Base-by-base conservation (phyloP, 2,329 filamentous ascomycete species). In the Ramularia collo-cygni region DNA sequence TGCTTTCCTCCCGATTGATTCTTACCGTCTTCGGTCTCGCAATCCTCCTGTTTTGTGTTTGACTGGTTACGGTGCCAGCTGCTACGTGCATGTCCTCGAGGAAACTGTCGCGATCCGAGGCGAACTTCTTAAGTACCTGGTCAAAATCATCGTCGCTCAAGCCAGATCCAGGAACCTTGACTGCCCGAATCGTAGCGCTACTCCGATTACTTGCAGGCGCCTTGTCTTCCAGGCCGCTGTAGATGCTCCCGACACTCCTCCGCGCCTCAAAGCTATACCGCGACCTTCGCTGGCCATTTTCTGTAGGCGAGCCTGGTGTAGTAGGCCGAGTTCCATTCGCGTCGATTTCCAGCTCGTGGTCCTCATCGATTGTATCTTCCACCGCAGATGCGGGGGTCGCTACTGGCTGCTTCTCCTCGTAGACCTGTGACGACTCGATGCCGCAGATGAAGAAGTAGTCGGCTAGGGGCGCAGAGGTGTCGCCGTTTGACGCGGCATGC, bases 41-140 rank as follows among this genome's bases (percentile, higher is more conserved):
- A 10, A 10, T 10, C 70, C 48, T 42, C 35, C 50, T 53, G 17
- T 78, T 42, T 81, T 56, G 71, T 13, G 52, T 51, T 43, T 53
- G 56, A 13, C 47, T 52, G 27, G 61, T 61, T 49, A 86, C 84
- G 28, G 85, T 84, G 28, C 89, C 88, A 15, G 89, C 87, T 51
- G 77, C 86, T 61, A 96, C 88, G 51, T 82, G 87, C 38, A 96
- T 75, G 61, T 98, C 92, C 49, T 94, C 86, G 37, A 96, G 70
- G 56, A 98, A 98, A 44, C 82, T 83, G 56, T 98, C 92, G 50
- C 92, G 76, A 68, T 96, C 90, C n/a, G 82, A 83, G 32, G 92
- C 88, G 62, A 98, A 98, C 66, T 95, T 96, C 56, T 88, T 70
- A 52, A 98, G 72, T 17, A 92, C 90, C 58, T 85, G 81, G 60